A percentile compares a stretch with the other conserved stretches of the same genome.
These are phyloP conservation scores for Eucalyptus rudis DNA, from an alignment of 345 rosid genomes.

Conservation along the genomic window DNA sequence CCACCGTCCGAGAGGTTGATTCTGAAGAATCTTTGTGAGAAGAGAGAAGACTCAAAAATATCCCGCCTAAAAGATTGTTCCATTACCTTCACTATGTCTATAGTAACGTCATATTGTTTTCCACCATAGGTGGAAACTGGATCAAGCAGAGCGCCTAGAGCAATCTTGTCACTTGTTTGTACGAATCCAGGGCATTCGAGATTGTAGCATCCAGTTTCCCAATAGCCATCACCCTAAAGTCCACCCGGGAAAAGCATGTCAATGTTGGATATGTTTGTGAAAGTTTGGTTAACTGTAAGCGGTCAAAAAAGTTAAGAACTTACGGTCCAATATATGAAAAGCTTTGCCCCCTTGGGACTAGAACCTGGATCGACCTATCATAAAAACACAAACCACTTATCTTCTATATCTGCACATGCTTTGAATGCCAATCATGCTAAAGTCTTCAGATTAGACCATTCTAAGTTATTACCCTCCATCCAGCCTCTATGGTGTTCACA, in stretches of 20 bases:
- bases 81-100: neutral
- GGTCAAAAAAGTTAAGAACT: neutral
- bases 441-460: neutral
- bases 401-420: neutral
- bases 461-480: neutral
- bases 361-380: neutral
- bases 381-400: neutral
- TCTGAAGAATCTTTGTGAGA: neutral
- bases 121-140: constrained; percentile 1
- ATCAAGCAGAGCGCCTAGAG: neutral
- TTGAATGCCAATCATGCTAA: neutral
- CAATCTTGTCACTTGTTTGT: neutral
- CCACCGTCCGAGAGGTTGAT: neutral
- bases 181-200: constrained; percentile 19
- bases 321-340: constrained; percentile 23
- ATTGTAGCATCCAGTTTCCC: constrained; percentile 9
- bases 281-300: neutral
- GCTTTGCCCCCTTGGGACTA: neutral
- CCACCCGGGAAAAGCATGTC: neutral
- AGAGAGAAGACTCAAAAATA: neutral
- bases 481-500: neutral
- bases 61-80: neutral
- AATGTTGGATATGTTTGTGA: neutral
- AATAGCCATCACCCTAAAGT: constrained; percentile 8
- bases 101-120: neutral